Conservation (phyloP, 2,329 filamentous ascomycete genomes). For the Fusarium sarcochroum region DNA sequence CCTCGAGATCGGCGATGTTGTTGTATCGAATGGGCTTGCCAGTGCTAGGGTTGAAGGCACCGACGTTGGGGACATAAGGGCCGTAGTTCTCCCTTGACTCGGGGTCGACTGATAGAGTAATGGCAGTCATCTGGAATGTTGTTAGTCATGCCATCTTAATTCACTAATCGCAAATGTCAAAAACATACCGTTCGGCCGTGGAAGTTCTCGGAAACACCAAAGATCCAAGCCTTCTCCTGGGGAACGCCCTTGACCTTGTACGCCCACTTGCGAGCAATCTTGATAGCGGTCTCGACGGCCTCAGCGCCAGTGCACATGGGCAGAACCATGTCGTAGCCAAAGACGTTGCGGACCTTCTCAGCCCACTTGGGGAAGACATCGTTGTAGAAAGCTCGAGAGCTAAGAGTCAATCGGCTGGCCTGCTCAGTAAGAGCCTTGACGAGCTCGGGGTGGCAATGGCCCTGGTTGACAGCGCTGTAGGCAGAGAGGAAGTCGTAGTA, state of each 20-base stretch:
- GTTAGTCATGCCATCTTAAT: conserved; percentile 6
- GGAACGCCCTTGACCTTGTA: conserved; percentile 44
- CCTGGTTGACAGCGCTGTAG: conserved; percentile 64
- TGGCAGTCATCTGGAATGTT: conserved; percentile 81
- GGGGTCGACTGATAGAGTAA: conserved; percentile 94
- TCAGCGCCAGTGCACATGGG: conserved; percentile 44
- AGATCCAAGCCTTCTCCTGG: conserved; percentile 40
- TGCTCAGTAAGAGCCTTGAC: conserved; percentile 92
- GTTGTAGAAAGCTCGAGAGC: conserved; percentile 42
- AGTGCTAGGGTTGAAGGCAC: conserved; percentile 64
- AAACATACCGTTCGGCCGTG: conserved; percentile 73
- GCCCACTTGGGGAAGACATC: conserved; percentile 43
- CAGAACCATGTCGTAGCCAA: conserved; percentile 40
- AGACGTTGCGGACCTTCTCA: conserved; percentile 41
- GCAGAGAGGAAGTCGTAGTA: conserved; percentile 99
- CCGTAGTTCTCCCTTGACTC: conserved; percentile 98
- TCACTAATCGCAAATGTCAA: background rate
- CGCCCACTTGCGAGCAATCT: conserved; percentile 42
- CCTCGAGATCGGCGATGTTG: conserved; percentile 41
- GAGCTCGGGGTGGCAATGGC: conserved; percentile 80
- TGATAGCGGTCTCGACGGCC: conserved; percentile 41
- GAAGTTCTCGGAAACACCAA: conserved; percentile 42
- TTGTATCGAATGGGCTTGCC: conserved; percentile 42
- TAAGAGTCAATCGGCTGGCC: conserved; percentile 76
- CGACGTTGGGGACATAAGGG: conserved; percentile 91